These are phyloP conservation scores for Mycena venus DNA, from an alignment of 768 basidiomycete species.

Conservation along the genomic window DNA sequence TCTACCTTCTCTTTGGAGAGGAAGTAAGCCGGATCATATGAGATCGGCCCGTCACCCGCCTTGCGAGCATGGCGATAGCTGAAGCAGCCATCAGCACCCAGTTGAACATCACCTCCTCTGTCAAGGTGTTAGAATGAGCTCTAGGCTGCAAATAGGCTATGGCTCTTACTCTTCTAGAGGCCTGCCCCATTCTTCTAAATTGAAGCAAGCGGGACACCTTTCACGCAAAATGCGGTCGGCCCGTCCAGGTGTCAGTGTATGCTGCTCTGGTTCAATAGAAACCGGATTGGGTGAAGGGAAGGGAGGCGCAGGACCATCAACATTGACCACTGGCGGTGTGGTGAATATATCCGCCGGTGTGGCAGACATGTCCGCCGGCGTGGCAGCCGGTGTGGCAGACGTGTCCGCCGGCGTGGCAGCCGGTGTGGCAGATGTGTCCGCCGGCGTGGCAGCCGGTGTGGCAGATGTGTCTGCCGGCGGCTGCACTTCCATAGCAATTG, in stretches of 20 bases:
- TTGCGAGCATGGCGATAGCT: constrained; percentile 48
- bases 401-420: not conserved
- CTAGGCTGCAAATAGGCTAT: not conserved
- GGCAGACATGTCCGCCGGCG: not conserved
- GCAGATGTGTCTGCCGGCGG: not conserved
- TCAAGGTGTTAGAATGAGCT: not conserved
- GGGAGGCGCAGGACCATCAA: too few relatives aligned
- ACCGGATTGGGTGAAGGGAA: too few relatives aligned
- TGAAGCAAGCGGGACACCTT: constrained; percentile 52
- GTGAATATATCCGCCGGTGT: not conserved
- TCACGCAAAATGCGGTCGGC: constrained; percentile 41
- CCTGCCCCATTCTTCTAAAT: constrained; percentile 39
- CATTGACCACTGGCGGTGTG: too few relatives aligned
- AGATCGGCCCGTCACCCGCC: constrained; percentile 47
- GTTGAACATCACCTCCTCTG: constrained; percentile 54
- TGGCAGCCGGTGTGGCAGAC: not conserved
- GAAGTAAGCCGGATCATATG: constrained; percentile 48
- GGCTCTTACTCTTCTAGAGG: constrained; percentile 35
- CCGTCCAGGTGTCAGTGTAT: not conserved
- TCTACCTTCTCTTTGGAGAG: constrained; percentile 52
- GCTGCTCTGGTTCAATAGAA: not conserved
- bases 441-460: not conserved
- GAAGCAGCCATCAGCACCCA: constrained; percentile 55
- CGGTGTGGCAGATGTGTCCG: not conserved
- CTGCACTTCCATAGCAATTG: not conserved